Percentiles rank a stretch among this genome's conserved stretches.
Conservation (phyloP, 2,329 filamentous ascomycete species). For the Pseudogymnoascus sp. region DNA sequence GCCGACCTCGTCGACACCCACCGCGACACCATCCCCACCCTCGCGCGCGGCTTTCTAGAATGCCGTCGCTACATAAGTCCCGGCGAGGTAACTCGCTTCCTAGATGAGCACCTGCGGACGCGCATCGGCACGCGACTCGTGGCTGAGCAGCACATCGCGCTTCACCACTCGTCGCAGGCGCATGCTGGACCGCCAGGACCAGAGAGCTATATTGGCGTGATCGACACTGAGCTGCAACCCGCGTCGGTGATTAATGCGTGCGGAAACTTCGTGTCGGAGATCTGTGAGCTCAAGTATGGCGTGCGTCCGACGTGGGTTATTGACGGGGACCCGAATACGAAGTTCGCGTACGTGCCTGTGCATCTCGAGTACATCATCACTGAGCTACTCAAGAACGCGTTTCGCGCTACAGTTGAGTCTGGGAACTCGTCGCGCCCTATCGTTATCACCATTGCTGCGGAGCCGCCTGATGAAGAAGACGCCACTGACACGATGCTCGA, state of each 20-base stretch:
- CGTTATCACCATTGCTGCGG: constrained; percentile 82
- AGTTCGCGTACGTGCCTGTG: constrained; percentile 88
- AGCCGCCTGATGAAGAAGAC: constrained; percentile 24
- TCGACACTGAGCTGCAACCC: constrained; percentile 81
- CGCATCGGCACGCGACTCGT: constrained; percentile 91
- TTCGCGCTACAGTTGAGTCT: constrained; percentile 83
- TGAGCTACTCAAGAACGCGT: constrained; percentile 93
- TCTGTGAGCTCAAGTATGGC: constrained; percentile 94
- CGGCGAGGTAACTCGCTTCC: constrained; percentile 76
- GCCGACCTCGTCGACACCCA: constrained; percentile 94
- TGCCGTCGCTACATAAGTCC: constrained; percentile 83
- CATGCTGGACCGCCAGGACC: constrained; percentile 50
- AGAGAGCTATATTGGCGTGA: constrained; percentile 81
- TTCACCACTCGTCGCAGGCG: constrained; percentile 70
- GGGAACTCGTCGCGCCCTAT: constrained; percentile 73
- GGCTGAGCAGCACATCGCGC: constrained; percentile 91
- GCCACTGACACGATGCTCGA: not conserved
- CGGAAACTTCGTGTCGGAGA: constrained; percentile 86
- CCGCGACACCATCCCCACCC: constrained; percentile 84
- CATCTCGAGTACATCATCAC: constrained; percentile 97
- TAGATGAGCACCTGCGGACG: constrained; percentile 89
- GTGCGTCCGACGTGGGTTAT: constrained; percentile 73
- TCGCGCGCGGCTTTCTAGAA: constrained; percentile 88
- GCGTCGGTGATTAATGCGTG: constrained; percentile 76
- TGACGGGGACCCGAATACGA: constrained; percentile 78